These are phyloP conservation scores for Citrus trifoliata DNA, from an alignment of 345 rosid genomes.

Conservation along the genomic window DNA sequence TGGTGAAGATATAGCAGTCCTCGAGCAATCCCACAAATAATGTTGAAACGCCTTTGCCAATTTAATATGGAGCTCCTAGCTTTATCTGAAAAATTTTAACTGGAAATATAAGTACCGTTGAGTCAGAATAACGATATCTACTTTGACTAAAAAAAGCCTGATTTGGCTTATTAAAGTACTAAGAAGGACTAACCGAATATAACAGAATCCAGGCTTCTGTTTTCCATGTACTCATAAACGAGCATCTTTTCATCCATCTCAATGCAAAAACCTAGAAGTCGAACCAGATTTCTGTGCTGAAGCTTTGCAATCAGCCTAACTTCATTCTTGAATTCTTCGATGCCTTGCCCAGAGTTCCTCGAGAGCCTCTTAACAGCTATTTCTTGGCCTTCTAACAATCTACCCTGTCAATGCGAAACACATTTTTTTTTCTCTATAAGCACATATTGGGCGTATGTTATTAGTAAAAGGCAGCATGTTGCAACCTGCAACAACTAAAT, in stretches of 20 bases:
- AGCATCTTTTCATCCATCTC: conserved; percentile 73
- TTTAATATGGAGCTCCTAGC: conserved; percentile 21
- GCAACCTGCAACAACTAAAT: not conserved
- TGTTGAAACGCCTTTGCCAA: conserved; percentile 66
- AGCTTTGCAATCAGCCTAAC: conserved; percentile 73
- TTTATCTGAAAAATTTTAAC: not conserved
- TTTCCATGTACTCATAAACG: conserved; percentile 76
- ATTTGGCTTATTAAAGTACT: conserved; percentile 29
- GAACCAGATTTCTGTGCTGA: conserved; percentile 79
- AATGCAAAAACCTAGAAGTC: conserved; percentile 64
- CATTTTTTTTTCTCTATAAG: not conserved
- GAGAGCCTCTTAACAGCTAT: conserved; percentile 86
- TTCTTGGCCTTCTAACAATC: conserved; percentile 53
- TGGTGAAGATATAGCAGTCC: conserved; percentile 81
- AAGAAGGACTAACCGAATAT: not conserved
- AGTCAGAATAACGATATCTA: not conserved
- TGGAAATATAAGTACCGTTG: conserved; percentile 10
- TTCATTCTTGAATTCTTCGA: conserved; percentile 82
- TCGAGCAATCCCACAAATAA: conserved; percentile 64
- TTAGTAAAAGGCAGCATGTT: not conserved
- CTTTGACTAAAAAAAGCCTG: not conserved
- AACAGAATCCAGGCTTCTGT: not conserved
- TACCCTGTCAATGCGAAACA: conserved; percentile 38
- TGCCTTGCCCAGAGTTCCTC: conserved; percentile 65
- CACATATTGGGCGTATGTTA: not conserved